These are phyloP conservation scores for Micromonas pusilla DNA, from an alignment of 139 green algal genomes.

Conservation along the genomic window DNA sequence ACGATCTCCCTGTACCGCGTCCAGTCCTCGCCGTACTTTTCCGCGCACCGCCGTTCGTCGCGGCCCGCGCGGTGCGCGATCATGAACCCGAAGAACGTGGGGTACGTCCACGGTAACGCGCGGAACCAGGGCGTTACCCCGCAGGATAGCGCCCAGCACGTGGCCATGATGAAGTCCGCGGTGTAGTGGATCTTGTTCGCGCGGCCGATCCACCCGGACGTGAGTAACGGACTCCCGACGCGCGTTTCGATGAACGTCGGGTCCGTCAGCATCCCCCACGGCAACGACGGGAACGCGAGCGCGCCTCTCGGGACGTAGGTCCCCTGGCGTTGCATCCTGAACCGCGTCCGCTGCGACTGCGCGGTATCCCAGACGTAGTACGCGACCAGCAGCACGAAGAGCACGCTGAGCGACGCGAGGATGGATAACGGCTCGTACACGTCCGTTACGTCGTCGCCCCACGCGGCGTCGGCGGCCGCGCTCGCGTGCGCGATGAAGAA, in stretches of 20 bases:
- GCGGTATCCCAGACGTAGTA: conserved; percentile 29
- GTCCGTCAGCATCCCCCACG: background rate
- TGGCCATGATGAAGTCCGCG: conserved; percentile 14
- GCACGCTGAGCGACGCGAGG: background rate
- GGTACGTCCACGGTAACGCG: background rate
- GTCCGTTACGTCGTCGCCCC: too few species aligned
- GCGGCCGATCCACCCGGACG: background rate
- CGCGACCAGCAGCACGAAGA: background rate
- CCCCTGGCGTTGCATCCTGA: background rate
- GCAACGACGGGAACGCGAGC: background rate
- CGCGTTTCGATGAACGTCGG: background rate
- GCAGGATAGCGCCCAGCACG: background rate
- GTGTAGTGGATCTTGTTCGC: conserved; percentile 27
- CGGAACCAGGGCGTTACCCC: background rate
- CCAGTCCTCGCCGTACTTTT: conserved; percentile 21
- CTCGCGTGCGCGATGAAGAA: background rate
- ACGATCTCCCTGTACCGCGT: too few species aligned
- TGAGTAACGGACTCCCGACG: background rate
- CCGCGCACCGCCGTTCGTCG: background rate
- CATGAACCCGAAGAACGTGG: conserved; percentile 14
- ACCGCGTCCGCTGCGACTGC: background rate
- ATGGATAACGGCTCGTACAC: background rate
- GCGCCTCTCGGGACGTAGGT: background rate
- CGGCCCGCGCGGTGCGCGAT: conserved; percentile 7
- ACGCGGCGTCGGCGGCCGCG: too few species aligned